These are phyloP conservation scores for Calcarisporium arbuscula DNA, from an alignment of 2,329 filamentous ascomycete genomes.

Conservation along the genomic window DNA sequence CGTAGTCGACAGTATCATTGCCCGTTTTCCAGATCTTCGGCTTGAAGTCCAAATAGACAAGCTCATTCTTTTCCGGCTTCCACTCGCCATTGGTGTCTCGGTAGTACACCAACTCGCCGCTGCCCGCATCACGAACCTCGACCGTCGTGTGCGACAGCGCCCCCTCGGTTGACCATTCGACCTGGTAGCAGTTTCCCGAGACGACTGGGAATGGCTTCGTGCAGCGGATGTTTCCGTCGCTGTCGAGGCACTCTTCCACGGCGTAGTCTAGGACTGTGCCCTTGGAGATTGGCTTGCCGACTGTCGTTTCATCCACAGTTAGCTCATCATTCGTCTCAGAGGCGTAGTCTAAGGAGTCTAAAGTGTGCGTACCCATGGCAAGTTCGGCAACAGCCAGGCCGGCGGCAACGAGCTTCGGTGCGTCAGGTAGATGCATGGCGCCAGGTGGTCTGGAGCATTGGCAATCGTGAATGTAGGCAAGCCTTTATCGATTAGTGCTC, in stretches of 20 bases:
- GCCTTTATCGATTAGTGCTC: too few species aligned
- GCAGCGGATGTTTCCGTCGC: conserved; percentile 30
- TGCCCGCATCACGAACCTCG: conserved; percentile 28
- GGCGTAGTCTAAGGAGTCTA: neutral
- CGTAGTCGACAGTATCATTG: conserved; percentile 37
- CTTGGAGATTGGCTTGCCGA: conserved; percentile 15
- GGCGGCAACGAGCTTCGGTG: conserved; percentile 11
- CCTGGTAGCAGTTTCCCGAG: conserved; percentile 31
- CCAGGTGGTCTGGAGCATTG: neutral
- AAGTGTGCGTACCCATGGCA: conserved; percentile 6
- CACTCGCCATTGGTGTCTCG: conserved; percentile 39
- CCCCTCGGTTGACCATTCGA: conserved; percentile 32
- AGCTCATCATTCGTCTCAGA: too few species aligned
- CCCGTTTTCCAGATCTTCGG: conserved; percentile 37
- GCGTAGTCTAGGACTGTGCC: conserved; percentile 36
- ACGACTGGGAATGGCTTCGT: conserved; percentile 32
- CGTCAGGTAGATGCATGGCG: conserved; percentile 14
- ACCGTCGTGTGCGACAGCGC: conserved; percentile 32
- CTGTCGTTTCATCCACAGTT: too few species aligned
- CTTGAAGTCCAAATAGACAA: conserved; percentile 40
- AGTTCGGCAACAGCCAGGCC: conserved; percentile 11
- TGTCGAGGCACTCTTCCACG: conserved; percentile 33
- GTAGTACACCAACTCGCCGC: conserved; percentile 35
- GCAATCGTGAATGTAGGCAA: too few species aligned
- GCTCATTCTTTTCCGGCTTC: conserved; percentile 36